Percentiles rank a stretch among this genome's conserved stretches.
phyloP scores from a whole-genome alignment of 768 basidiomycete genomes.

The Inosperma sp. region DNA sequence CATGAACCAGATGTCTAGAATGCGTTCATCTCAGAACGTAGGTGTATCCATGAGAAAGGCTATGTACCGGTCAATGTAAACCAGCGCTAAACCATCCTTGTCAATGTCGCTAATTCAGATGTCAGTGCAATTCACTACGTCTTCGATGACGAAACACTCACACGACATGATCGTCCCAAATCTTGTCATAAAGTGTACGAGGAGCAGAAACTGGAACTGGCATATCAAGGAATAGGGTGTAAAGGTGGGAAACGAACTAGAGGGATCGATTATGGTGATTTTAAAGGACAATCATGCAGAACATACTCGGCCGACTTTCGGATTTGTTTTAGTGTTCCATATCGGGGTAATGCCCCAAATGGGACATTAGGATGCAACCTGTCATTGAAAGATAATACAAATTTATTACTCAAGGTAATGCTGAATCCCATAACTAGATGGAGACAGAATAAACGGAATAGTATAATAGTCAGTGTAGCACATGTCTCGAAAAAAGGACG shows the following conservation, averaged over 20 bases:
- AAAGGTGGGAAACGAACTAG: background rate
- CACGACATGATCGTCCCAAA: conserved; percentile 97
- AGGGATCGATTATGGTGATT: conserved; percentile 1
- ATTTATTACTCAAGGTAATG: too few species aligned
- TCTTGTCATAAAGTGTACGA: conserved; percentile 95
- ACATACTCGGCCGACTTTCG: conserved; percentile 5
- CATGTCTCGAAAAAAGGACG: background rate
- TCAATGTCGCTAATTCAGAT: conserved; percentile 52
- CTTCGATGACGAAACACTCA: conserved; percentile 34
- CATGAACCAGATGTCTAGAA: conserved; percentile 65
- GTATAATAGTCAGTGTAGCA: background rate
- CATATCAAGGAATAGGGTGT: conserved; percentile 29
- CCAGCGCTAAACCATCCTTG: conserved; percentile 71
- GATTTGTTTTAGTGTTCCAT: background rate
- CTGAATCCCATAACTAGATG: too few species aligned
- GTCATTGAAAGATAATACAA: too few species aligned
- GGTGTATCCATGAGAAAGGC: background rate
- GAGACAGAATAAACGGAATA: too few species aligned
- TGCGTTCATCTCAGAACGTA: conserved; percentile 9
- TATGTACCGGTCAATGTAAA: conserved; percentile 76
- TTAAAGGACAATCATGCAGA: background rate
- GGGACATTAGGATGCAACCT: too few species aligned
- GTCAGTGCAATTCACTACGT: conserved; percentile 14
- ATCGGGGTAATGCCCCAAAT: too few species aligned
- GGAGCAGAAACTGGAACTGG: conserved; percentile 46